Base-by-base conservation (phyloP, 345 rosid genomes). In the Lagerstroemia speciosa region DNA sequence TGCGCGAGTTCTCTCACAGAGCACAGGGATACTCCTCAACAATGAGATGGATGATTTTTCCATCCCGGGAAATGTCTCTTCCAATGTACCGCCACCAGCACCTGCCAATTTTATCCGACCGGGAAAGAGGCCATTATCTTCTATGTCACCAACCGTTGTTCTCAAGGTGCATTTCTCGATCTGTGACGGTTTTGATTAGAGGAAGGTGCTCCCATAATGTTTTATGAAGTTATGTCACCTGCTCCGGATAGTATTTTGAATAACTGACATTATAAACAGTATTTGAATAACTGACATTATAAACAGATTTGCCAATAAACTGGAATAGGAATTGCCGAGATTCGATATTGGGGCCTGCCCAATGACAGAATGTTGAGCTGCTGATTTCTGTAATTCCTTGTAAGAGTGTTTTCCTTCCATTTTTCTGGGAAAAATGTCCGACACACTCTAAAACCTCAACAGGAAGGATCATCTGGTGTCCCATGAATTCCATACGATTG, bases 1-100 rank as follows among this genome's bases (percentile, higher is more conserved):
- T 36, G 38, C 38, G 8, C 5, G 8, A 41, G 46, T 82, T 33
- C 31, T 89, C 31, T 86, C 91, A 34, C 80, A 82, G 0, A 79
- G 79, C 58, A 85, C 91, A 0, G 91, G 94, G 36, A 86, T 86
- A 12, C 70, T 89, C 64, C 77, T 86, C 1, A 85, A 89, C 83
- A 86, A 89, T 67, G 82, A 89, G 73, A 89, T 89, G 95, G 89
- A 82, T 24, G 88, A 85, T 71, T 89, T 86, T 74, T 82, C 91
- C 6, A 69, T 76, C 55, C 87, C 86, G 0, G 16, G 0, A 2
- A 58, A 36, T 4, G 52, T 37, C 29, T 9, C 50, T 12, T 50
- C 69, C 16, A 46, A 73, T 67, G 62, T 72, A 41, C 73, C 78
- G 3, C 87, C 81, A 0, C 87, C 87, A 0, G 80, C 95, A 27